Evolutionary conservation across 148 eudicot genomes (phyloP).

Genomic region (Persicaria maculosa): DNA sequence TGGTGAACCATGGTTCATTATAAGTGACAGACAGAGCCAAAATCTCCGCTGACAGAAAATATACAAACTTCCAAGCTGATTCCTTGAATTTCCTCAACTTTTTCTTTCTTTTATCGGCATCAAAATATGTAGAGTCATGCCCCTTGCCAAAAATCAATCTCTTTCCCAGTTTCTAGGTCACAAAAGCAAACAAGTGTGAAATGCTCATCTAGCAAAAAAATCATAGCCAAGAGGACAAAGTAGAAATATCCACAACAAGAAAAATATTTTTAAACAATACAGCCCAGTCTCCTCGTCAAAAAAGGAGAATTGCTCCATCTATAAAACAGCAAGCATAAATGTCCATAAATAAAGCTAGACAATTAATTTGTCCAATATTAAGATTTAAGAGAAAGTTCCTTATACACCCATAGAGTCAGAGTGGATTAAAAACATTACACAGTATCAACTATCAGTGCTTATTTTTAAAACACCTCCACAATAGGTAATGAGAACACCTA

Average conservation of each 20-base stretch:
- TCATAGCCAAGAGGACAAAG: neutral
- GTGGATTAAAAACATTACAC: neutral
- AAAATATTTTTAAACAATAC: neutral
- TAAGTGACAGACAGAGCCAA: constrained; percentile 65
- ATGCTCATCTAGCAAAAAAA: neutral
- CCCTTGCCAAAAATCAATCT: constrained; percentile 61
- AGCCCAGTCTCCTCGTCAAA: constrained; percentile 33
- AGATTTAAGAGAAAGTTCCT: neutral
- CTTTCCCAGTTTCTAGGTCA: constrained; percentile 68
- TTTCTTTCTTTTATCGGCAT: constrained; percentile 39
- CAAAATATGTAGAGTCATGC: constrained; percentile 30
- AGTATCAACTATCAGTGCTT: constrained; percentile 14
- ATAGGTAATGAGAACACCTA: neutral
- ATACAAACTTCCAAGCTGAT: constrained; percentile 90
- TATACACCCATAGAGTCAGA: neutral
- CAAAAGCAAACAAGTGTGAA: constrained; percentile 6
- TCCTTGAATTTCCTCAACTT: constrained; percentile 82
- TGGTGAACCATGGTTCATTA: constrained; percentile 77
- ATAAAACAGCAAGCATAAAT: neutral
- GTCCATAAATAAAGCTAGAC: neutral
- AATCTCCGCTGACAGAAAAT: constrained; percentile 81
- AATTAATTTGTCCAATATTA: neutral
- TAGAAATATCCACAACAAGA: neutral
- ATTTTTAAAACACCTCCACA: too few relatives aligned
- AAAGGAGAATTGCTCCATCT: neutral